Evolutionary conservation across 768 basidiomycete species (phyloP), one percentile per base, ranked within the genome.

Genomic region (Amanita thiersii): DNA sequence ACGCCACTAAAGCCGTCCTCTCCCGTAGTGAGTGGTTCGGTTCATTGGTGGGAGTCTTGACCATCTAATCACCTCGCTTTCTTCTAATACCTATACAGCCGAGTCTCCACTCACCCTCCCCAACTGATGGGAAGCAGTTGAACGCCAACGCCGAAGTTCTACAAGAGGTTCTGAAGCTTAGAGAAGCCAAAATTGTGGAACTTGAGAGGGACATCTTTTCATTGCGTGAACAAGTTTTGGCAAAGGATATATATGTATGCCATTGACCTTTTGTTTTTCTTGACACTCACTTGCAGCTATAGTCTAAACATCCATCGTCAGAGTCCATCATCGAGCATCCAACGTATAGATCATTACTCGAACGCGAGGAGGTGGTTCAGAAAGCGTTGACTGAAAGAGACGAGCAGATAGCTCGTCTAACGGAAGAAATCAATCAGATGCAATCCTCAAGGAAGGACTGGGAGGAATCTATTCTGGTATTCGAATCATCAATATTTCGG

Each of bases 21-120:
- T 69, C 77, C 81, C 60, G 71, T 65, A 68, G 84, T 85, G 73
- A 77, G 84, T 82, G 70, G 69, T 66, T 69, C 64, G 68, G 63
- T 71, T 66, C 66, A 72, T 68, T 73, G 75, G 78, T 79, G 77
- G 75, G 77, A 75, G 68, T 66, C 63, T 63, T 63, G 60, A 59
- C 58, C 60, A 56, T 65, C 63, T 62, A 66, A 51, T 45, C 69
- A 64, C 46, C 54, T 54, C 37, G 53, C 51, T 34, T 49, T 50
- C 57, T 60, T 68, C 74, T 78, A 59, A 81, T 66, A 11, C 50
- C 21, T 42, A 37, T 51, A 21, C 55, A 84, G 79, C 70, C 56
- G 12, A 53, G 60, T 20, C 50, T 58, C 14, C 49, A 51, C 14
- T 50, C 61, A 24, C 53, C 58, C 37, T 52, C 55, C 23, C 62